Conservation (phyloP, 352 stramenopile genomes). For the Globisporangium sylvaticum region DNA sequence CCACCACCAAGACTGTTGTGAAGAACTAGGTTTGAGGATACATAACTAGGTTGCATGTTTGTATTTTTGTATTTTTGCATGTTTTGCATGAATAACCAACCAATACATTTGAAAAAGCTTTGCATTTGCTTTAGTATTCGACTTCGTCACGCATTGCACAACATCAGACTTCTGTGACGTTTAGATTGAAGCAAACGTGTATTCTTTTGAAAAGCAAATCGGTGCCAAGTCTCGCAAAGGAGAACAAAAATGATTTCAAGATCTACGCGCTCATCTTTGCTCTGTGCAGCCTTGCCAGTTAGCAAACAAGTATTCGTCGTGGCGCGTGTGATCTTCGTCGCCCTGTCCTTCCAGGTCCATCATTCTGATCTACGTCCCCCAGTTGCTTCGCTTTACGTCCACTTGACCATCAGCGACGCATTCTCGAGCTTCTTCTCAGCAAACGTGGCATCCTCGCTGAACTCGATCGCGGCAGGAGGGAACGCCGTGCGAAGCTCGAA, state of each 20-base stretch:
- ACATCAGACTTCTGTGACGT: background rate
- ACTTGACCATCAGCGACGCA: conserved; percentile 77
- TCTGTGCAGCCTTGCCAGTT: background rate
- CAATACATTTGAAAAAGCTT: background rate
- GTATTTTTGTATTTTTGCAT: background rate
- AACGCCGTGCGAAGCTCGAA: conserved; percentile 78
- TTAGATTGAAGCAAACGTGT: background rate
- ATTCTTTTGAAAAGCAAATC: background rate
- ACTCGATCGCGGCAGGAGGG: conserved; percentile 45
- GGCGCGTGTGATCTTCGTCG: background rate
- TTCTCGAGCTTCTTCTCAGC: conserved; percentile 69
- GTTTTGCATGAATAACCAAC: background rate
- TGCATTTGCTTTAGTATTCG: background rate
- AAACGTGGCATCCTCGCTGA: conserved; percentile 51
- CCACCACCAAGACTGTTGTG: conserved; percentile 8
- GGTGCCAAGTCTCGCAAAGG: background rate
- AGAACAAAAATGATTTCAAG: background rate
- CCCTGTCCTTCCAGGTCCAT: background rate
- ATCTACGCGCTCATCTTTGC: background rate
- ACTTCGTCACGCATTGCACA: background rate
- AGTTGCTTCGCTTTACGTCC: conserved; percentile 23
- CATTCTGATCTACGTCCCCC: background rate
- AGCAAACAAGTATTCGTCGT: background rate
- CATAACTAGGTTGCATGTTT: background rate
- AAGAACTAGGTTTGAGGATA: conserved; percentile 7